phyloP scores from a whole-genome alignment of 306 rosid genomes.

The Lathyrus aphaca region DNA sequence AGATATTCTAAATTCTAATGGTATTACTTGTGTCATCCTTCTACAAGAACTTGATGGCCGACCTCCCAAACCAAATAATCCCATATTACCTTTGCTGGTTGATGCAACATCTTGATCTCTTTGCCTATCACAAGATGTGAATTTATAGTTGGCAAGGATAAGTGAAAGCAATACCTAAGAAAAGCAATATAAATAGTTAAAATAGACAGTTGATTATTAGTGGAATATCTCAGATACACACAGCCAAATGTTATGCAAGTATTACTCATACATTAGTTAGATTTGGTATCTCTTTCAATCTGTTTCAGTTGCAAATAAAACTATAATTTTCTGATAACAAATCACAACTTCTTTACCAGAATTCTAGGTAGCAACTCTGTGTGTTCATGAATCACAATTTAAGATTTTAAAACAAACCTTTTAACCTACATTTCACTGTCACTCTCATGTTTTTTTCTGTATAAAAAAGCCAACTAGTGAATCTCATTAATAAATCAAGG shows the following conservation, averaged over 20 bases:
- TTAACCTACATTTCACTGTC: slow-evolving; percentile 39
- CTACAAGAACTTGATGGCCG: neutral
- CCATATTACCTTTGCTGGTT: neutral
- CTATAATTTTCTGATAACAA: neutral
- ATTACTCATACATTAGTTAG: neutral
- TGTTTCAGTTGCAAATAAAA: neutral
- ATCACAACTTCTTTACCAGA: neutral
- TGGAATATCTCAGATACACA: neutral
- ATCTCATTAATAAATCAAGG: slow-evolving; percentile 28
- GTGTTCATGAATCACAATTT: neutral
- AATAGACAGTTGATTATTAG: neutral
- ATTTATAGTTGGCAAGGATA: neutral
- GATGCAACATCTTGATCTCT: slow-evolving; percentile 38
- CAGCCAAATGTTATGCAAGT: neutral
- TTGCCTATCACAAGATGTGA: neutral
- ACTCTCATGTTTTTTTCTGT: slow-evolving; percentile 21
- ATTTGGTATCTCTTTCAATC: neutral
- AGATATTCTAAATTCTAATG: no score
- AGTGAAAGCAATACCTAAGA: no score
- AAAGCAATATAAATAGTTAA: neutral
- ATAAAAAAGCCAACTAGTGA: slow-evolving; percentile 3
- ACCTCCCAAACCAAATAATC: neutral
- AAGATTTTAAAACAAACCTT: neutral
- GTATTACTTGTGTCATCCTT: neutral
- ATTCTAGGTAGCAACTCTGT: neutral